These are phyloP conservation scores for Huntiella abstrusa DNA, from an alignment of 2,329 filamentous ascomycete species.

Conservation along the genomic window DNA sequence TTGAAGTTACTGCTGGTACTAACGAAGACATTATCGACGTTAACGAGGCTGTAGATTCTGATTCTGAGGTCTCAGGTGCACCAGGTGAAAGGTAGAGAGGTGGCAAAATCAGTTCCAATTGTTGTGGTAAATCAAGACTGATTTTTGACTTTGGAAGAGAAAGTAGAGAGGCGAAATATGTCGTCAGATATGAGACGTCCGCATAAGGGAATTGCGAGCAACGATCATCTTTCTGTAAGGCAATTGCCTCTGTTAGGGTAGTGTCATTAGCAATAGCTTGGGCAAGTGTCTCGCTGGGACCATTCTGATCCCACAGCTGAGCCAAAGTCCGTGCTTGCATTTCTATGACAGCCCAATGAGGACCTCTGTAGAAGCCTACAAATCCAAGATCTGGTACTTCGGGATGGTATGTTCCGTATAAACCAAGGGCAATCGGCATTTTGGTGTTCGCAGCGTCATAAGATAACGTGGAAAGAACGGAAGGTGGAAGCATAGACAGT, in stretches of 20 bases:
- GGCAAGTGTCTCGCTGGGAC: conserved; percentile 1
- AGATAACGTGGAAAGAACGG: conserved; percentile 36
- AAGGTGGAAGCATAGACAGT: conserved; percentile 41
- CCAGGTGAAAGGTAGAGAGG: too few relatives aligned
- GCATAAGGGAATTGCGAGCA: conserved; percentile 63
- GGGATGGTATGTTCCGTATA: conserved; percentile 44
- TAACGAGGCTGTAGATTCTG: too few relatives aligned
- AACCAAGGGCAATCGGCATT: conserved; percentile 47
- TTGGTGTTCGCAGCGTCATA: conserved; percentile 34
- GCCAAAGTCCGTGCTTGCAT: conserved; percentile 60
- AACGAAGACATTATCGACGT: too few relatives aligned
- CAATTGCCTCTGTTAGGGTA: conserved; percentile 27
- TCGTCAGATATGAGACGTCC: conserved; percentile 60
- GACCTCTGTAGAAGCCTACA: conserved; percentile 67
- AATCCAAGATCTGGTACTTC: conserved; percentile 50
- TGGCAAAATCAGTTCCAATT: too few relatives aligned
- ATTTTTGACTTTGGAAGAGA: conserved; percentile 24
- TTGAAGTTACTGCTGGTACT: conserved; percentile 28
- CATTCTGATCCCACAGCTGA: conserved; percentile 32
- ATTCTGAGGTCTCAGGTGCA: too few relatives aligned
- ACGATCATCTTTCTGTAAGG: conserved; percentile 31
- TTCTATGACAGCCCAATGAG: conserved; percentile 76
- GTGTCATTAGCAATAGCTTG: conserved; percentile 20
- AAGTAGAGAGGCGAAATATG: conserved; percentile 45
- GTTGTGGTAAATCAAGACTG: too few relatives aligned